phyloP scores from a whole-genome alignment of 2,329 filamentous ascomycete species.

The Cryphonectria naterciae region DNA sequence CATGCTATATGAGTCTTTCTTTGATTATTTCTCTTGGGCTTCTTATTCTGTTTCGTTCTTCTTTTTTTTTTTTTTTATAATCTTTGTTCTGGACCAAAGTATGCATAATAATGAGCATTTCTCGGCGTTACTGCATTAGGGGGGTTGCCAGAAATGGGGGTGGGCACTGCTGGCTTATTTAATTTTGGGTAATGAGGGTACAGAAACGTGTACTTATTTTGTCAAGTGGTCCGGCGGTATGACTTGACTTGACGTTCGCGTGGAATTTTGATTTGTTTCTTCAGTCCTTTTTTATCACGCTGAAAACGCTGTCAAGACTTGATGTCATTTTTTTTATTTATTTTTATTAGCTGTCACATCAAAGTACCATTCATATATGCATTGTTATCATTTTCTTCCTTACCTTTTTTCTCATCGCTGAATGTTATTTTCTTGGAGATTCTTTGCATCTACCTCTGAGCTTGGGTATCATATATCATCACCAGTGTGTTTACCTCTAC shows the following conservation, averaged over 20 bases:
- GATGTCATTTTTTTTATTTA: not conserved
- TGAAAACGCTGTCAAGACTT: not conserved
- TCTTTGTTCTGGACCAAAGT: not conserved
- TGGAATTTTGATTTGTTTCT: not conserved
- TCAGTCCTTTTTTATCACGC: not conserved
- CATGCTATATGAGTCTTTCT: conserved; percentile 23
- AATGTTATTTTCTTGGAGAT: not conserved
- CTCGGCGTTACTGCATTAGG: not conserved
- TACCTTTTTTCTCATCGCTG: not conserved
- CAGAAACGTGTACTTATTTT: not conserved
- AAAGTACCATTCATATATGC: not conserved
- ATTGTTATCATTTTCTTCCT: not conserved
- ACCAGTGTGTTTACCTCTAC: not conserved
- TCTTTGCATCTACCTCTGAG: not conserved
- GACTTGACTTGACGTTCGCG: not conserved
- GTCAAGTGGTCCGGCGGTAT: not conserved
- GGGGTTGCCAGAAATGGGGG: not conserved
- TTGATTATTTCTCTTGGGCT: not conserved
- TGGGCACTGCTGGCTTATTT: not conserved
- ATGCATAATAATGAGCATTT: not conserved
- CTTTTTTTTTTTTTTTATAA: not conserved
- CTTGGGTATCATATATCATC: not conserved
- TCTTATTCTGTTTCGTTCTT: not conserved
- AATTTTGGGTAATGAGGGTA: not conserved
- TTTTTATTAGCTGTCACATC: not conserved